Base-by-base conservation (phyloP, 2,329 filamentous ascomycete species). In the Penicillium expansum region DNA sequence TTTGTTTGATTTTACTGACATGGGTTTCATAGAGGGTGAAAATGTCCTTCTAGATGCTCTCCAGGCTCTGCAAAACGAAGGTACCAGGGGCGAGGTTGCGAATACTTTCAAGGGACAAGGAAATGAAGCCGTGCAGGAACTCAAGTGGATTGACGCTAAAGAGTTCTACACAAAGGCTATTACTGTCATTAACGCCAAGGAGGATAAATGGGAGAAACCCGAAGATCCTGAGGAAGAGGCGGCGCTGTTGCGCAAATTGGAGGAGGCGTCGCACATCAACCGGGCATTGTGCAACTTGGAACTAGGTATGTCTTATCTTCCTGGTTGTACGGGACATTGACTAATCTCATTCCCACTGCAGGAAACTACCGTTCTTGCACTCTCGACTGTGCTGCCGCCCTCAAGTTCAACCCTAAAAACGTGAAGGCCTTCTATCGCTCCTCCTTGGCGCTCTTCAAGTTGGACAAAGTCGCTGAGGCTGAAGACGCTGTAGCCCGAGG, bases 91-190 rank as follows among this genome's bases (percentile, higher is more conserved):
- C 10, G 93, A 97, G 73, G 88, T 96, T 60, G 89, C 87, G 20
- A 77, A 83, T 43, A 91, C 91, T 62, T 97, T 97, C 79, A 91
- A 94, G 68, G 88, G 93, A 71, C 90, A 91, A 64, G 94, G 94
- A 33, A 99, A 99, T 72, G 93, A 97, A 67, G 87, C 85, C 68
- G 96, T 95, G 70, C 82, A 83, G 66, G 81, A 81, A 54, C 87
- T 86, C 73, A 81, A 85, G 47, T 96, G 89, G 86, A 80, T 75
- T 27, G 92, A 97, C 73, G 94, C 92, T 4, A 88, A 89, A 70
- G 92, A 96, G 73, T 97, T 92, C 73, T 99, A 99, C 73, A 85
- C 83, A 30, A 94, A 96, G 77, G 92, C 88, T n/a, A 81, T 97
- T 51, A 79, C 84, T 11, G 84, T 95, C 7, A 76, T 97, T 18